Evolutionary conservation across 2,329 filamentous ascomycete species (phyloP).

Genomic region (Xylariaceae sp.): DNA sequence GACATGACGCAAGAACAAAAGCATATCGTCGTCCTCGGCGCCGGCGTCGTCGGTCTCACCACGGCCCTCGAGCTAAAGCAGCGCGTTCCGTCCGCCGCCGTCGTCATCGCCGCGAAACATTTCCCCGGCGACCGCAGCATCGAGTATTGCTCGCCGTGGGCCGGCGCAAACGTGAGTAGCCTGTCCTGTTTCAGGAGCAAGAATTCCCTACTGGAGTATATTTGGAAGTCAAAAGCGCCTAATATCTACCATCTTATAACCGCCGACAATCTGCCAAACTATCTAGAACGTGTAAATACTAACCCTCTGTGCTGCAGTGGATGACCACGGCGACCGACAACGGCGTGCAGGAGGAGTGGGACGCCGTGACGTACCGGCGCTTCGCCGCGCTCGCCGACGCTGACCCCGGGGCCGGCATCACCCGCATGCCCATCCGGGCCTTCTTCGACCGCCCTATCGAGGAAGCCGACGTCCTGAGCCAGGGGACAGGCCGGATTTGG

Average conservation of each 20-base stretch:
- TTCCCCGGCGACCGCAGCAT: neutral
- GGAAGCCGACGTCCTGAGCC: conserved; percentile 51
- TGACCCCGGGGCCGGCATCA: conserved; percentile 63
- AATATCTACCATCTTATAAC: too few relatives aligned
- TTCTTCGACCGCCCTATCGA: conserved; percentile 18
- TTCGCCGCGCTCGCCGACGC: conserved; percentile 43
- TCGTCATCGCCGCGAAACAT: neutral
- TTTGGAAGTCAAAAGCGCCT: too few relatives aligned
- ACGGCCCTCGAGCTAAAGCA: neutral
- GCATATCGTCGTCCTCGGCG: neutral
- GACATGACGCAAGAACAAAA: neutral
- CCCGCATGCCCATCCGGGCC: conserved; percentile 51
- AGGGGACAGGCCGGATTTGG: conserved; percentile 43
- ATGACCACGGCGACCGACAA: conserved; percentile 47
- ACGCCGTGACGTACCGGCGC: conserved; percentile 4
- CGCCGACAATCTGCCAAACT: too few relatives aligned
- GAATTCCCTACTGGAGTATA: too few relatives aligned
- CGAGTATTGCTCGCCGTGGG: conserved; percentile 42
- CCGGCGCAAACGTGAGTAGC: conserved; percentile 67
- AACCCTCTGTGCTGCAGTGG: too few relatives aligned
- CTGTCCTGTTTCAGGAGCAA: too few relatives aligned
- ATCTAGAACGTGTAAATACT: too few relatives aligned
- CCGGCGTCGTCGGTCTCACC: neutral
- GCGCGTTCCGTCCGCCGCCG: neutral
- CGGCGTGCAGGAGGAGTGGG: conserved; percentile 5